These are phyloP conservation scores for Seiridium cupressi DNA, from an alignment of 2,329 filamentous ascomycete genomes.

Conservation along the genomic window DNA sequence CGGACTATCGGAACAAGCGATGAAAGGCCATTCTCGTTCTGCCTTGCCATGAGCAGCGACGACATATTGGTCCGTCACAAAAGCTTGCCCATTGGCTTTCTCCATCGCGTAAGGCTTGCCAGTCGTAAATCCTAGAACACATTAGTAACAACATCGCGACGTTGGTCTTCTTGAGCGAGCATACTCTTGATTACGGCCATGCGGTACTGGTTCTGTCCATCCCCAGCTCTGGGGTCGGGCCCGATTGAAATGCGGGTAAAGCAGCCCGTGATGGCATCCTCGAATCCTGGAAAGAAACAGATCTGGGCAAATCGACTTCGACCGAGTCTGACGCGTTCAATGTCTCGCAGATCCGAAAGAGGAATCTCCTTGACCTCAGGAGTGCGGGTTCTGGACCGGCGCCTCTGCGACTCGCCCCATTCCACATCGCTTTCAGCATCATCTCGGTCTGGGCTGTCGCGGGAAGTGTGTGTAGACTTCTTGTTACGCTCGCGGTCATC, in stretches of 20 bases:
- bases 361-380: constrained; percentile 64
- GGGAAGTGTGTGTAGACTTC: constrained; percentile 38
- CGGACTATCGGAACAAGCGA: constrained; percentile 79
- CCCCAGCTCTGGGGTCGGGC: constrained; percentile 52
- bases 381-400: constrained; percentile 45
- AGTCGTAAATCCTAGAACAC: constrained; percentile 64
- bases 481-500: constrained; percentile 58
- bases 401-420: constrained; percentile 56
- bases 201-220: constrained; percentile 76
- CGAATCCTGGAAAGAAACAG: constrained; percentile 91
- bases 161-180: constrained; percentile 10
- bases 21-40: constrained; percentile 83
- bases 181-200: constrained; percentile 85
- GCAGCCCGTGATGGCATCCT: constrained; percentile 76
- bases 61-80: constrained; percentile 85
- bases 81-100: constrained; percentile 68
- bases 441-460: constrained; percentile 44
- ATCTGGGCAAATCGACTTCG: constrained; percentile 85
- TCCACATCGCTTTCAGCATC: constrained; percentile 80
- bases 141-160: constrained; percentile 17
- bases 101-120: constrained; percentile 83
- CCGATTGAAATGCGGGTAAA: constrained; percentile 85
- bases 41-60: constrained; percentile 79
- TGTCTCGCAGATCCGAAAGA: constrained; percentile 73
- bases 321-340: constrained; percentile 80